Conservation (phyloP, 108 stramenopile species). For the Fragilaria radians region DNA sequence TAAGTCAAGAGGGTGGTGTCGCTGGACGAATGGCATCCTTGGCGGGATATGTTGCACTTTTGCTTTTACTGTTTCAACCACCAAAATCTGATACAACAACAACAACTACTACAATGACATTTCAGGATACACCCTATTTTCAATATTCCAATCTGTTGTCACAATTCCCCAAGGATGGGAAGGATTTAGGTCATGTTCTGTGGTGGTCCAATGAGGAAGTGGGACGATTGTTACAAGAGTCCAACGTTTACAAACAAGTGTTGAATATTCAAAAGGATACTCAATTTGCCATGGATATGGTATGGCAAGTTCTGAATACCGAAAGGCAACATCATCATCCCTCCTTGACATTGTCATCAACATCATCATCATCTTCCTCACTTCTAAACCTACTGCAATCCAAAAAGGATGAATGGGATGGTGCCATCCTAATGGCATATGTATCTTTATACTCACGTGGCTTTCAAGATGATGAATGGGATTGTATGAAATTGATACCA, state of each 20-base stretch:
- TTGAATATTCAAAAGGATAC: not conserved
- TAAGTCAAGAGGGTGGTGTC: slow-evolving; percentile 9
- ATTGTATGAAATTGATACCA: slow-evolving; percentile 11
- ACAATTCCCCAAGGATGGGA: slow-evolving; percentile 1
- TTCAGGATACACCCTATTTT: too few relatives aligned
- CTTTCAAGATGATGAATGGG: slow-evolving; percentile 10
- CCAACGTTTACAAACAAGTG: slow-evolving; percentile 6
- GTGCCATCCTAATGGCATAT: not conserved
- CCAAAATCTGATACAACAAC: too few relatives aligned
- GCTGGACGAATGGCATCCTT: slow-evolving; percentile 6
- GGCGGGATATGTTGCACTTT: slow-evolving; percentile 7
- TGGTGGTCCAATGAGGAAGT: slow-evolving; percentile 14
- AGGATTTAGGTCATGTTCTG: slow-evolving; percentile 6
- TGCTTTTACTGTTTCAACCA: too few relatives aligned
- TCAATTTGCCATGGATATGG: slow-evolving; percentile 1
- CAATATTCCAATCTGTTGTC: too few relatives aligned
- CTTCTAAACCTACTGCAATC: not conserved
- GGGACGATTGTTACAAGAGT: not conserved
- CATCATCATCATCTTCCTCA: too few relatives aligned
- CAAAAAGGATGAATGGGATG: not conserved
- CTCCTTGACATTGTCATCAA: too few relatives aligned
- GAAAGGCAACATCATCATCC: too few relatives aligned
- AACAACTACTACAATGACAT: too few relatives aligned
- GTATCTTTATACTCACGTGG: slow-evolving; percentile 1
- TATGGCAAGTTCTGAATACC: not conserved